Conservation (phyloP, 345 rosid species). For the Hibiscus trionum region DNA sequence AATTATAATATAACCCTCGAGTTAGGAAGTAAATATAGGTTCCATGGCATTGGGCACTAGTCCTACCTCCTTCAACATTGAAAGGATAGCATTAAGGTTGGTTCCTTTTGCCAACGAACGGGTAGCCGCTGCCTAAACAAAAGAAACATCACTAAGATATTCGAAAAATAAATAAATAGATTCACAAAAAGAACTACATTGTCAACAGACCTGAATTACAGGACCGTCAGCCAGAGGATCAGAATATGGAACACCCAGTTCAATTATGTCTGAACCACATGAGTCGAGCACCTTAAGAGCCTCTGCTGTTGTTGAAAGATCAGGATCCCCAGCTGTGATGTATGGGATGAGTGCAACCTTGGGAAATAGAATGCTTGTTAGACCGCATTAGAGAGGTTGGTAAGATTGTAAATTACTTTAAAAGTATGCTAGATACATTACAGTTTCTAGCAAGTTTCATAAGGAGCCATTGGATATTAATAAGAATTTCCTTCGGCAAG, state of each 20-base stretch:
- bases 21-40: background rate
- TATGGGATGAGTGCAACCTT: conserved; percentile 36
- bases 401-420: background rate
- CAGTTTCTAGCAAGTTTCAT: background rate
- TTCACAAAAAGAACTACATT: background rate
- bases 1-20: background rate
- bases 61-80: conserved; percentile 76
- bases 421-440: background rate
- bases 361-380: conserved; percentile 4
- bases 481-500: background rate
- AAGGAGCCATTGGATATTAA: background rate
- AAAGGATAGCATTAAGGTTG: conserved; percentile 50
- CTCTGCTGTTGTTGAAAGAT: conserved; percentile 83
- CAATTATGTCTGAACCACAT: conserved; percentile 79
- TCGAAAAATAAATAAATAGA: background rate
- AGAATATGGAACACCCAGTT: conserved; percentile 81
- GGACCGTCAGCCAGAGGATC: conserved; percentile 95
- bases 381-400: background rate
- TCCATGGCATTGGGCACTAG: background rate
- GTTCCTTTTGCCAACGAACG: conserved; percentile 75
- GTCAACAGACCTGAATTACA: conserved; percentile 67
- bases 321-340: conserved; percentile 16
- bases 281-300: conserved; percentile 73
- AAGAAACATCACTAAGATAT: conserved; percentile 11
- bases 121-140: conserved; percentile 76